Percentiles rank a stretch among this genome's conserved stretches.
Conservation (phyloP, 345 rosid species). For the Linum lewisii region DNA sequence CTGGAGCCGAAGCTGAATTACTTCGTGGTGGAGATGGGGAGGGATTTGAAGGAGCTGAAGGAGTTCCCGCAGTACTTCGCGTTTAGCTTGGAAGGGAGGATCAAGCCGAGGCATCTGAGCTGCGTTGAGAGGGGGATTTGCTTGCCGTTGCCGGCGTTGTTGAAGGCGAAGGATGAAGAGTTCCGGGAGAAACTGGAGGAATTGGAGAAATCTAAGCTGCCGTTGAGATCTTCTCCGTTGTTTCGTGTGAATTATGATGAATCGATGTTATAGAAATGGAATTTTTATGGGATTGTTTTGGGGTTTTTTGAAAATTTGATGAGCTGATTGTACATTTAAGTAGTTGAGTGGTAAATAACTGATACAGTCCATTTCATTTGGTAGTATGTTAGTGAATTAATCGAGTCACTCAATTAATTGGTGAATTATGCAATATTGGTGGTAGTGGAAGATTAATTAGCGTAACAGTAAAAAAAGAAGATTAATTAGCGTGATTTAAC, state of each 20-base stretch:
- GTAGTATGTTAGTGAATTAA: no score
- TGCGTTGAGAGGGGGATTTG: constrained; percentile 63
- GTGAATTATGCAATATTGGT: no score
- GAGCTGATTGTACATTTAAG: no score
- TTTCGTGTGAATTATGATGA: constrained; percentile 30
- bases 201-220: constrained; percentile 59
- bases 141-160: constrained; percentile 51
- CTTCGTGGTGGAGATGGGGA: constrained; percentile 72
- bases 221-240: constrained; percentile 48
- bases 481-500: no score
- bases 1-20: constrained; percentile 64
- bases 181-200: constrained; percentile 51
- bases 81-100: constrained; percentile 76
- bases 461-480: no score
- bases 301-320: no score
- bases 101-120: constrained; percentile 64
- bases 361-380: no score
- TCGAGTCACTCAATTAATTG: no score
- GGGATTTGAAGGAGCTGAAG: constrained; percentile 65
- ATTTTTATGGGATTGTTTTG: no score
- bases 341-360: no score
- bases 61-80: constrained; percentile 86
- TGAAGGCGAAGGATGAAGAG: constrained; percentile 49
- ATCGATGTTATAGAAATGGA: not conserved
- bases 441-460: no score